A percentile compares a stretch with the other conserved stretches of the same genome.
Conservation (phyloP, 495 filamentous ascomycete species). For the Rostrohypoxylon terebratum region DNA sequence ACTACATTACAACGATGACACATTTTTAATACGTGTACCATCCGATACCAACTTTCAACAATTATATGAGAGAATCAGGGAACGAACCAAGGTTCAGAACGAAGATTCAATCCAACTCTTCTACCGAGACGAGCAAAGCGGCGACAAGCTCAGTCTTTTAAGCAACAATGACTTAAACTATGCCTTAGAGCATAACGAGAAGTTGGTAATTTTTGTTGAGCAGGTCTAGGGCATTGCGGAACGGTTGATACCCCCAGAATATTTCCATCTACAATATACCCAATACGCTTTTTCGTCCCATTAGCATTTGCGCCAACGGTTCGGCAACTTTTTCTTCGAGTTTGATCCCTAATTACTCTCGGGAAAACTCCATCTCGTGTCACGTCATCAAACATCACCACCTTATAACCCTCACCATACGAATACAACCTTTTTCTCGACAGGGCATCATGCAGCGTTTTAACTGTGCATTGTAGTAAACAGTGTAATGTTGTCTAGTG, state of each 20-base stretch:
- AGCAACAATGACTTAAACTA: constrained; percentile 83
- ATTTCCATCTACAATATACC: constrained; percentile 50
- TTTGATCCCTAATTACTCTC: constrained; percentile 4
- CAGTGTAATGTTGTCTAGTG: constrained; percentile 20
- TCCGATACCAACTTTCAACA: constrained; percentile 79
- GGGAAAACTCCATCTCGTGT: neutral
- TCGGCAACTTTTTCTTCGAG: constrained; percentile 22
- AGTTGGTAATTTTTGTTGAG: constrained; percentile 83
- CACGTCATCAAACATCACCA: neutral
- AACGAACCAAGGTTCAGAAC: constrained; percentile 74
- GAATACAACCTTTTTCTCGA: constrained; percentile 17
- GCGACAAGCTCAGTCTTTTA: constrained; percentile 76
- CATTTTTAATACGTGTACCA: constrained; percentile 90
- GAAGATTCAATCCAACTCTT: constrained; percentile 77
- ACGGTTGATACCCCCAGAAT: constrained; percentile 28
- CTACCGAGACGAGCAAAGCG: constrained; percentile 88
- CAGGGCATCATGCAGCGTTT: constrained; percentile 6
- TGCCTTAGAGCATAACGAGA: constrained; percentile 85
- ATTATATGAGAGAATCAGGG: constrained; percentile 82
- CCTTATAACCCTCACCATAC: constrained; percentile 12
- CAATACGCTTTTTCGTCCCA: constrained; percentile 37
- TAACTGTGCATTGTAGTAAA: constrained; percentile 6
- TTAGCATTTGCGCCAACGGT: constrained; percentile 43
- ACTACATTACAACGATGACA: constrained; percentile 88
- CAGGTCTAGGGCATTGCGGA: constrained; percentile 46